A percentile compares a stretch with the other conserved stretches of the same genome.
These are phyloP conservation scores for Phaeolepiota aurea DNA, from an alignment of 768 basidiomycete genomes.

Conservation along the genomic window DNA sequence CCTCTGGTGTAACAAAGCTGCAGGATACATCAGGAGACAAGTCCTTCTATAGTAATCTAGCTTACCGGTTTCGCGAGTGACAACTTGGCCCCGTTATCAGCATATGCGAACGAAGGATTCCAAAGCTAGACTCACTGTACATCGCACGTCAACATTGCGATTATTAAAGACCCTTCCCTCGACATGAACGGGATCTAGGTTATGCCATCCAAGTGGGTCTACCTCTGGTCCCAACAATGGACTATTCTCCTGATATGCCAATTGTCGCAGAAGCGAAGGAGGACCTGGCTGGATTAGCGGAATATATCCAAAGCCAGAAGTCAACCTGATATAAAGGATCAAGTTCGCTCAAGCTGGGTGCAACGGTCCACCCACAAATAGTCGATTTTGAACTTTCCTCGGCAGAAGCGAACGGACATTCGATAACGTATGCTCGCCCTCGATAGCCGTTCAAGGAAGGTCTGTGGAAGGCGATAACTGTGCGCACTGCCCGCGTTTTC, in stretches of 20 bases:
- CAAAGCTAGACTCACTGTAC: conserved; percentile 19
- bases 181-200: conserved; percentile 14
- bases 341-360: background rate
- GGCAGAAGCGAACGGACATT: conserved; percentile 19
- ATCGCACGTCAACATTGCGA: conserved; percentile 20
- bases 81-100: conserved; percentile 16
- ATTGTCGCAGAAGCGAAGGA: conserved; percentile 21
- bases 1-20: conserved; percentile 34
- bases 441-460: conserved; percentile 28
- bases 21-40: conserved; percentile 1
- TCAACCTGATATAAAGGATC: conserved; percentile 14
- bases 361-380: conserved; percentile 17
- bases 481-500: conserved; percentile 11
- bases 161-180: conserved; percentile 19
- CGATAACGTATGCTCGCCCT: conserved; percentile 29
- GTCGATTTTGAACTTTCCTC: conserved; percentile 24
- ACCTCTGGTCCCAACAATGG: conserved; percentile 25
- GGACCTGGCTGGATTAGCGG: conserved; percentile 22
- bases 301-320: conserved; percentile 21
- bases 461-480: conserved; percentile 24
- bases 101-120: background rate
- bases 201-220: conserved; percentile 33
- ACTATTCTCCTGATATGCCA: conserved; percentile 24
- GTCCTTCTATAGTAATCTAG: background rate
- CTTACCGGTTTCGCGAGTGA: conserved; percentile 30